Evolutionary conservation across 2,329 filamentous ascomycete species (phyloP).

Genomic region (Phialophora expanda): DNA sequence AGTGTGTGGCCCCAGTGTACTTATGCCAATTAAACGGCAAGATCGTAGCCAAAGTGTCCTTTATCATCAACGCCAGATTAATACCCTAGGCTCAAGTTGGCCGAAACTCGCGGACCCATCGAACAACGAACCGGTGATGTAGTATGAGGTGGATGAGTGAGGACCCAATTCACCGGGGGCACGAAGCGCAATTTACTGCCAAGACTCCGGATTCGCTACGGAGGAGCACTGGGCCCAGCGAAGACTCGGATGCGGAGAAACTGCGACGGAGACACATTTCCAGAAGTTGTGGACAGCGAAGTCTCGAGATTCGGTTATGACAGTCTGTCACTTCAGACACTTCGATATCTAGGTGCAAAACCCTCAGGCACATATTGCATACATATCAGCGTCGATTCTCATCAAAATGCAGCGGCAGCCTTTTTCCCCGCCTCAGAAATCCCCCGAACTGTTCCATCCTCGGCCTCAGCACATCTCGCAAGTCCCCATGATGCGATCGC

Average conservation of each 20-base stretch:
- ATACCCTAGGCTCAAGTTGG: neutral
- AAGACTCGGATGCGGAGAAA: conserved; percentile 7
- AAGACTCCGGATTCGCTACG: neutral
- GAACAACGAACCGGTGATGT: too few relatives aligned
- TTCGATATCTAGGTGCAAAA: neutral
- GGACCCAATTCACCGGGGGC: neutral
- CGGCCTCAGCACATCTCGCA: conserved; percentile 98
- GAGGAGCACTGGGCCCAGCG: neutral
- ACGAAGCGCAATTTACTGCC: neutral
- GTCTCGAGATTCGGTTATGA: neutral
- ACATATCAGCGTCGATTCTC: conserved; percentile 1
- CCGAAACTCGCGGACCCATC: neutral
- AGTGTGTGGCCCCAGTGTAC: neutral
- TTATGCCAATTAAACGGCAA: neutral
- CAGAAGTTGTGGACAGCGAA: conserved; percentile 3
- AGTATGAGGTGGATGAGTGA: neutral
- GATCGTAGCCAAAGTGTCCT: neutral
- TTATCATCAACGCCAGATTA: neutral
- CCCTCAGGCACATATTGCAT: neutral
- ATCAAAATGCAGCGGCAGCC: conserved; percentile 78
- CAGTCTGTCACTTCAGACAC: conserved; percentile 14
- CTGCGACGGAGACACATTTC: conserved; percentile 15
- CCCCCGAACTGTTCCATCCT: conserved; percentile 93
- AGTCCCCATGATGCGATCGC: conserved; percentile 94
- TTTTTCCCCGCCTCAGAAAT: conserved; percentile 77